Evolutionary conservation across 169 alveolate genomes (phyloP), one percentile per base, ranked within the genome.

Genomic region (Plasmodium cynomolgi): DNA sequence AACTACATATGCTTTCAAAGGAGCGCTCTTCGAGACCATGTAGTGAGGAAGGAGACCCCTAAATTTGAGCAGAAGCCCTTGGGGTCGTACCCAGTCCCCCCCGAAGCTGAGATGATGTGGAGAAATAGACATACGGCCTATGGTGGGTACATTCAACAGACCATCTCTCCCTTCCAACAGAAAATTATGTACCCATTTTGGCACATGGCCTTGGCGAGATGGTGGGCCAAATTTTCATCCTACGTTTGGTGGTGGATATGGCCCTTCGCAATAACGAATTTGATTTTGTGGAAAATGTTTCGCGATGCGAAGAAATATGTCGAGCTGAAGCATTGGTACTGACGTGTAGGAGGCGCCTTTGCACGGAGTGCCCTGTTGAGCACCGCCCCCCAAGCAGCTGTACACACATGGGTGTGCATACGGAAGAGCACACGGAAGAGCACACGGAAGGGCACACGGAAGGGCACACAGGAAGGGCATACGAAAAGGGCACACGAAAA

Each of bases 41-140:
- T 85, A 17, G 80, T 85, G 41, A 85, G 74, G 81, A 83, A 95
- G 75, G 96, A 93, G 23, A 95, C 98, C 0, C 96, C 98, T 26
- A 96, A 97, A 92, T 95, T 91, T 82, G 85, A 97, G 47, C 98
- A 96, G 71, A 96, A 96, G 31, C 97, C 98, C 9, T 96, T 97
- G 72, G 98, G 98, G 5, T 90, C 96, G 29, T 97, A 97, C 88
- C 98, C 98, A 44, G 91, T 96, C 41, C 97, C 98, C 39, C 98
- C 98, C 26, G 98, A 97, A 83, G 97, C 95, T 33, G 98, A 96
- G 91, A 92, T 97, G 97, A 95, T 97, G 88, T 97, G 98, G 98
- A 96, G 95, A 84, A 97, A 97, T 88, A 95, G 98, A 92, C 95
- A 96, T 91, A 94, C 93, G 31, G 97, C 97, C 34, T 97, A 94